phyloP scores from a whole-genome alignment of 108 stramenopile genomes.

The Pinguiococcus pyrenoidosus region DNA sequence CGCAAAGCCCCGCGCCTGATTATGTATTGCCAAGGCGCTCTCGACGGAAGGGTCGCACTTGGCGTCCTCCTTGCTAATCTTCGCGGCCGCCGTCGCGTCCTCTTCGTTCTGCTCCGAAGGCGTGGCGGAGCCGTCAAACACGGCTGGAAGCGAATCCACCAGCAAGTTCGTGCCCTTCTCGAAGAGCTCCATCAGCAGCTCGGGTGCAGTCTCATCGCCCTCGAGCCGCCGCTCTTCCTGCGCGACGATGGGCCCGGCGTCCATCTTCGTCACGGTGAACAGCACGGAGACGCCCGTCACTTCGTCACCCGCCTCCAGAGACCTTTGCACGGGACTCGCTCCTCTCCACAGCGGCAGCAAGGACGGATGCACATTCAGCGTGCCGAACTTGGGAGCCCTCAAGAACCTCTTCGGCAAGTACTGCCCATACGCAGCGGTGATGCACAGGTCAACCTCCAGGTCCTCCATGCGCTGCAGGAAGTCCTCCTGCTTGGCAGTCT shows the following conservation, averaged over 20 bases:
- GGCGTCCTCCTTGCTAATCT: constrained; percentile 52
- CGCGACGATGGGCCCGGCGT: constrained; percentile 81
- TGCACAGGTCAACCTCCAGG: constrained; percentile 77
- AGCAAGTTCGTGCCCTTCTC: constrained; percentile 63
- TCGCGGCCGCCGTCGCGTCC: constrained; percentile 56
- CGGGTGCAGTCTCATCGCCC: constrained; percentile 68
- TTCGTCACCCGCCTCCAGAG: constrained; percentile 64
- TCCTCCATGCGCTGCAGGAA: constrained; percentile 54
- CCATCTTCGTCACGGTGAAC: constrained; percentile 89
- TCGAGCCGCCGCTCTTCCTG: constrained; percentile 49
- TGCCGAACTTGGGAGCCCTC: constrained; percentile 43
- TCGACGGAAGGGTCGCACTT: constrained; percentile 32
- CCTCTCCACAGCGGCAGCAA: constrained; percentile 85
- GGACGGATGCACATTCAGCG: constrained; percentile 90
- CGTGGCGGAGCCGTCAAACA: constrained; percentile 27
- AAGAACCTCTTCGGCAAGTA: constrained; percentile 71
- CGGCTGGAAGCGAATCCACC: constrained; percentile 54
- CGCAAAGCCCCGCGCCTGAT: constrained; percentile 73
- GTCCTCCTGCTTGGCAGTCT: constrained; percentile 63
- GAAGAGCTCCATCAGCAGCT: constrained; percentile 68
- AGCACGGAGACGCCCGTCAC: constrained; percentile 75
- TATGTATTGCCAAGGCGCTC: constrained; percentile 59
- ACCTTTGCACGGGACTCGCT: constrained; percentile 85
- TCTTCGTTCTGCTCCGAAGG: constrained; percentile 55
- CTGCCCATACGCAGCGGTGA: constrained; percentile 95